Percentiles rank a stretch among this genome's conserved stretches.
phyloP scores from a whole-genome alignment of 805 yeast genomes.

The Clavispora vitiphila region DNA sequence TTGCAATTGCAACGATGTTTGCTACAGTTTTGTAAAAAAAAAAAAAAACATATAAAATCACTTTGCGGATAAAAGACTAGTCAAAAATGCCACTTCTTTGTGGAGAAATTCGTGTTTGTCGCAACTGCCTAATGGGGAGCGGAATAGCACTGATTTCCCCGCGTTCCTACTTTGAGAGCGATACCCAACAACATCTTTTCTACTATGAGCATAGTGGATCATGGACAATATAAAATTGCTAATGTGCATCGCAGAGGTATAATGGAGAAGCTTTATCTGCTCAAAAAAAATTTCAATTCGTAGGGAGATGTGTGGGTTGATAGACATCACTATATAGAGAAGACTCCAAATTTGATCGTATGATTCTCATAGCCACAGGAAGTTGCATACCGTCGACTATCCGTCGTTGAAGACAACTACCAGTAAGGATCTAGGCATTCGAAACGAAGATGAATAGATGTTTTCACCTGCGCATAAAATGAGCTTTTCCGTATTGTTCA shows the following conservation, averaged over 20 bases:
- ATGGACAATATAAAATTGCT: slow-evolving; percentile 25
- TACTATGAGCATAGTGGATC: slow-evolving; percentile 30
- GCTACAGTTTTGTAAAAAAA: slow-evolving; percentile 27
- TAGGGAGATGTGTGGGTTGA: too few species aligned
- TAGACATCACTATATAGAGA: too few species aligned
- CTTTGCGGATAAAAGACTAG: slow-evolving; percentile 18
- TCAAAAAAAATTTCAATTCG: too few species aligned
- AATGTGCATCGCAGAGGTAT: slow-evolving; percentile 45
- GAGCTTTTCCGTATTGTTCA: slow-evolving; percentile 22
- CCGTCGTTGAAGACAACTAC: slow-evolving; percentile 35
- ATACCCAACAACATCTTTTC: slow-evolving; percentile 57
- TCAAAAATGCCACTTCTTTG: slow-evolving; percentile 14
- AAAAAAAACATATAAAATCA: slow-evolving; percentile 28
- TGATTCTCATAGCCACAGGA: slow-evolving; percentile 42
- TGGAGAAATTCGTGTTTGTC: slow-evolving; percentile 24
- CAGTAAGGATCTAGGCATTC: slow-evolving; percentile 4
- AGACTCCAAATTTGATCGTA: slow-evolving; percentile 38
- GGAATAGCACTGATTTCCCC: slow-evolving; percentile 51
- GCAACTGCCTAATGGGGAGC: slow-evolving; percentile 40
- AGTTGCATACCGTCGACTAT: slow-evolving; percentile 48
- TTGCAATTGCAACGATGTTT: slow-evolving; percentile 33
- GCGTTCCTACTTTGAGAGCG: slow-evolving; percentile 40
- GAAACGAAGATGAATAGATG: slow-evolving; percentile 17
- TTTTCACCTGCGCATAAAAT: slow-evolving; percentile 35
- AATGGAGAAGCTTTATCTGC: slow-evolving; percentile 33